Base-by-base conservation (phyloP, 306 rosid species). In the Dryas alaskensis region DNA sequence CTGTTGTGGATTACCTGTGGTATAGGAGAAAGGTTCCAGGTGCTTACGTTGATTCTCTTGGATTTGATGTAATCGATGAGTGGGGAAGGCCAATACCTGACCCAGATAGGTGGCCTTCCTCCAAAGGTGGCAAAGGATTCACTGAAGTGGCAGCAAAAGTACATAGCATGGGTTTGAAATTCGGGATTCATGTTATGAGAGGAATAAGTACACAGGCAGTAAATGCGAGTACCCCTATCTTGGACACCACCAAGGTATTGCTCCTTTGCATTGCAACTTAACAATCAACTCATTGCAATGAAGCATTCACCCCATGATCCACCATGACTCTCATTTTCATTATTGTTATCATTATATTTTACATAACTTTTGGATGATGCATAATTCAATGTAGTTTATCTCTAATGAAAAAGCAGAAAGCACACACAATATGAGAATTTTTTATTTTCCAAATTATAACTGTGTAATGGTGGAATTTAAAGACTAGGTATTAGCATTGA, bases 151-250 rank as follows among this genome's bases (percentile, higher is more conserved):
- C 96, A 66, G 76, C 79, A 40, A 84, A 81, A 90, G 96, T 95
- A 48, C 99, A 90, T 79, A 64, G 78, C 68, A 57, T 90, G 86
- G 99, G 98, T 78, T 88, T 95, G 65, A 92, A 90, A 86, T 92
- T 95, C 66, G 99, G 99, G 72, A 88, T 95, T 88, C 99, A 92
- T 86, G 80, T 94, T 61, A 94, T 94, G 99, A 88, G 97, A 79
- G 99, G 97, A 74, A 94, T 94, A 77, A 94, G 99, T 80, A 92
- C 99, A 25, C 99, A 94, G 82, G 96, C 95, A 25, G 92, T 92
- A 64, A 90, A 87, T 83, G 99, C 93, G n/a, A 92, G 86, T 70
- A 88, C 99, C 46, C 92, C 94, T 72, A 92, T 94, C 85, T 79
- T 94, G 73, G 99, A 94, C 74, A 62, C 74, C 70, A 72, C 77